phyloP scores from a whole-genome alignment of 2,329 filamentous ascomycete genomes.

The Fusarium solani-melongenae region DNA sequence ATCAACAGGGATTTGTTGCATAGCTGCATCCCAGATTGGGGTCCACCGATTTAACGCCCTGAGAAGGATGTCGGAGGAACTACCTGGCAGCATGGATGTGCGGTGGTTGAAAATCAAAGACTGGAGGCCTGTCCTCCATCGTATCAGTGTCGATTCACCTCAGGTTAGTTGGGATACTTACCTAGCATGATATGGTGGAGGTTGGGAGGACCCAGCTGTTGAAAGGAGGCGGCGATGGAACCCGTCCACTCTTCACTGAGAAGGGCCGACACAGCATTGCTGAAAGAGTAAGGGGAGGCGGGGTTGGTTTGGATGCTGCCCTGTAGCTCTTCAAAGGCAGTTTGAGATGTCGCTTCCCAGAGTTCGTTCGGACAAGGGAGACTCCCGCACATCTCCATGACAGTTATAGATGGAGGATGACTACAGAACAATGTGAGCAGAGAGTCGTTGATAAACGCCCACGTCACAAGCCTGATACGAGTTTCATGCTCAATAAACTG shows the following conservation, averaged over 20 bases:
- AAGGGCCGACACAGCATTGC: not conserved
- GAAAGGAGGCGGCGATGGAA: not conserved
- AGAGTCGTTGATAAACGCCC: conserved; percentile 23
- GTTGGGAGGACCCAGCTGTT: not conserved
- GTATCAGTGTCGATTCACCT: not conserved
- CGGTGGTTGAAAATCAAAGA: conserved; percentile 18
- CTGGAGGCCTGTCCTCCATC: conserved; percentile 1
- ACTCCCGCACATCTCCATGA: conserved; percentile 26
- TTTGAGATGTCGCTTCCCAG: conserved; percentile 19
- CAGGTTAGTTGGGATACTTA: not conserved
- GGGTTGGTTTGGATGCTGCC: fast-evolving
- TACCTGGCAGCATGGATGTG: not conserved
- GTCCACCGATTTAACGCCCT: conserved; percentile 26
- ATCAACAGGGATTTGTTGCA: not conserved
- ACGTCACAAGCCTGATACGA: conserved; percentile 25
- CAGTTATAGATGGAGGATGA: conserved; percentile 10
- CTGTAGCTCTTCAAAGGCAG: not conserved
- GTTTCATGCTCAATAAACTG: conserved; percentile 21
- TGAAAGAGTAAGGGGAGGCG: not conserved
- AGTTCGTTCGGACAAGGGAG: conserved; percentile 19
- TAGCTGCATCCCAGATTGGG: conserved; percentile 6
- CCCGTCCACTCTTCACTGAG: conserved; percentile 13
- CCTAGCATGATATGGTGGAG: conserved; percentile 3
- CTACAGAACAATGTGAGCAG: conserved; percentile 21
- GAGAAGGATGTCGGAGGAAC: not conserved